Evolutionary conservation across 148 eudicot genomes (phyloP).

Genomic region (Chenopodium quinoa): DNA sequence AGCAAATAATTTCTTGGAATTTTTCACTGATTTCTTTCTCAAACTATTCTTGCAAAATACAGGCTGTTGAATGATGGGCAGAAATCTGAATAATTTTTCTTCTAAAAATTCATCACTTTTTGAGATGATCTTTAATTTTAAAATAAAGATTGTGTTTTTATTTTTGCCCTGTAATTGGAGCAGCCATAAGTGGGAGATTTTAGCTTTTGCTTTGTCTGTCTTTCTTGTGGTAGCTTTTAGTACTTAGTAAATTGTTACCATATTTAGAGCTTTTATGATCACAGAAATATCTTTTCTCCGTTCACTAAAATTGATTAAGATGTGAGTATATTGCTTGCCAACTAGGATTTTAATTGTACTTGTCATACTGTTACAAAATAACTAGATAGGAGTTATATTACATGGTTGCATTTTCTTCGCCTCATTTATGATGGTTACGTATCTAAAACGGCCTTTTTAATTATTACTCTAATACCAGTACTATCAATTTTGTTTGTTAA

Average conservation of each 20-base stretch:
- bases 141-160: background rate
- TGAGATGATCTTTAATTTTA: background rate
- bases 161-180: background rate
- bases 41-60: conserved; percentile 11
- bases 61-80: conserved; percentile 30
- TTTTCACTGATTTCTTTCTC: conserved; percentile 4
- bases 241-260: background rate
- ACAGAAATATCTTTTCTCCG: conserved; percentile 2
- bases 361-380: background rate
- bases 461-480: too few species aligned
- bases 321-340: background rate
- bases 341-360: conserved; percentile 3
- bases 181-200: conserved; percentile 24
- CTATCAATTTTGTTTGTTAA: too few species aligned
- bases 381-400: background rate
- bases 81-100: background rate
- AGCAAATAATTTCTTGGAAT: conserved; percentile 27
- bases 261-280: conserved; percentile 13
- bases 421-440: too few species aligned
- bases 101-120: background rate
- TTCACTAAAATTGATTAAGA: background rate
- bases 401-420: background rate
- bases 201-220: conserved; percentile 29
- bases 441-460: too few species aligned
- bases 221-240: background rate